Conservation (phyloP, 108 stramenopile genomes). For the Stephanodiscus triporus region DNA sequence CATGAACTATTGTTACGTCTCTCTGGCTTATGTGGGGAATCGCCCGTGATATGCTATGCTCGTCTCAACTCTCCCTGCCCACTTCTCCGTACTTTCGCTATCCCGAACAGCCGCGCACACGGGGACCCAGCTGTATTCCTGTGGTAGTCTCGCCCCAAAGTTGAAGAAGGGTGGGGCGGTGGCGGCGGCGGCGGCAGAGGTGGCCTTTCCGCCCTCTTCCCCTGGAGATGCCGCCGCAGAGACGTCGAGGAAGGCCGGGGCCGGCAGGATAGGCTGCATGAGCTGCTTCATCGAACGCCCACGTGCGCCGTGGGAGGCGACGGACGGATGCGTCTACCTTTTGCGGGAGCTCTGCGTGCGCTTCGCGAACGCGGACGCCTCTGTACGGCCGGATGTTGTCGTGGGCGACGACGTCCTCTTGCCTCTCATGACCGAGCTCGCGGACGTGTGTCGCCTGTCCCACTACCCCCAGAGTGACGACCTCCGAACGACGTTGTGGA, state of each 20-base stretch:
- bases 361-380: conserved; percentile 50
- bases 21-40: too few relatives aligned
- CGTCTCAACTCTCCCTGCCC: too few relatives aligned
- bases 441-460: conserved; percentile 79
- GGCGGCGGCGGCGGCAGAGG: too few relatives aligned
- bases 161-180: conserved; percentile 75
- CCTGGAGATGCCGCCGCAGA: too few relatives aligned
- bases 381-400: conserved; percentile 39
- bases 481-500: conserved; percentile 78
- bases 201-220: too few relatives aligned
- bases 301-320: conserved; percentile 93
- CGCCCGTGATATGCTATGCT: too few relatives aligned
- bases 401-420: conserved; percentile 60
- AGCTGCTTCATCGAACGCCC: conserved; percentile 84
- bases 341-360: conserved; percentile 70
- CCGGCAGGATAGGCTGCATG: conserved; percentile 88
- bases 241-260: conserved; percentile 12
- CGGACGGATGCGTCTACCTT: conserved; percentile 94
- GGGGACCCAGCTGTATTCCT: conserved; percentile 85
- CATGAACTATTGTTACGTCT: too few relatives aligned
- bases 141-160: conserved; percentile 95
- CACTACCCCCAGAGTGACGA: conserved; percentile 89
- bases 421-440: conserved; percentile 70
- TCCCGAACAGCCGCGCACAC: conserved; percentile 74
- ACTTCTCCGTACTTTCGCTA: too few relatives aligned